Evolutionary conservation across 768 basidiomycete genomes (phyloP).

Genomic region (Lentinula aciculospora): DNA sequence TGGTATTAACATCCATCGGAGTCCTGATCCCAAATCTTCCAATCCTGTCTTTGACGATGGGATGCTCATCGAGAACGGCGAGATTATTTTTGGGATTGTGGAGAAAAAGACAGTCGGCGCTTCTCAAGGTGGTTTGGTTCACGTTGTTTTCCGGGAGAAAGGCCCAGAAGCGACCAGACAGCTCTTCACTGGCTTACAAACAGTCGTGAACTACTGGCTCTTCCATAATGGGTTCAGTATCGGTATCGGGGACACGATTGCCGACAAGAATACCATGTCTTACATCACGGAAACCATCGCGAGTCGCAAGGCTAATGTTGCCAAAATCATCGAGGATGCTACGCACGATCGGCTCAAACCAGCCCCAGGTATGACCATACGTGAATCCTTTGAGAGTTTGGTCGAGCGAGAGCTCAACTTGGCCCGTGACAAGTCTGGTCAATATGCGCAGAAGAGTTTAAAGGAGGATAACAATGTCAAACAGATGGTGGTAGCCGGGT

Average conservation of each 20-base stretch:
- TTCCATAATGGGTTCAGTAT: conserved; percentile 99
- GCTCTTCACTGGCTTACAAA: conserved; percentile 91
- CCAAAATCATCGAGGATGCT: conserved; percentile 73
- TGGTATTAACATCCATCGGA: conserved; percentile 89
- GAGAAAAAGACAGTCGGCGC: conserved; percentile 99
- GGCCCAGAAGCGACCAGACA: conserved; percentile 87
- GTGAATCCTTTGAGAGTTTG: conserved; percentile 93
- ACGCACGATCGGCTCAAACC: conserved; percentile 85
- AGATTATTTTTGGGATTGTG: conserved; percentile 90
- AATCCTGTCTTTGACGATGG: conserved; percentile 90
- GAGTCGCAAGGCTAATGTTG: conserved; percentile 76
- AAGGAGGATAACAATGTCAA: conserved; percentile 99
- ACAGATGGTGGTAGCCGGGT: conserved; percentile 99
- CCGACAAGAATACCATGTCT: conserved; percentile 83
- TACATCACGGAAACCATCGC: conserved; percentile 81
- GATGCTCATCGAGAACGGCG: conserved; percentile 94
- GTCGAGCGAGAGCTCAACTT: conserved; percentile 89
- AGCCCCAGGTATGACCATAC: conserved; percentile 96
- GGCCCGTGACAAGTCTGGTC: conserved; percentile 94
- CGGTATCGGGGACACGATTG: conserved; percentile 98
- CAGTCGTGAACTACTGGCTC: conserved; percentile 96
- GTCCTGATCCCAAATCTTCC: conserved; percentile 70
- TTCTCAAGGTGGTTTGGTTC: conserved; percentile 88
- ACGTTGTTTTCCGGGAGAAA: conserved; percentile 96
- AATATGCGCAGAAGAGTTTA: conserved; percentile 93